Percentiles rank a stretch among this genome's conserved stretches.
Conservation (phyloP, 139 green algal species). For the Coelastrella sp. region DNA sequence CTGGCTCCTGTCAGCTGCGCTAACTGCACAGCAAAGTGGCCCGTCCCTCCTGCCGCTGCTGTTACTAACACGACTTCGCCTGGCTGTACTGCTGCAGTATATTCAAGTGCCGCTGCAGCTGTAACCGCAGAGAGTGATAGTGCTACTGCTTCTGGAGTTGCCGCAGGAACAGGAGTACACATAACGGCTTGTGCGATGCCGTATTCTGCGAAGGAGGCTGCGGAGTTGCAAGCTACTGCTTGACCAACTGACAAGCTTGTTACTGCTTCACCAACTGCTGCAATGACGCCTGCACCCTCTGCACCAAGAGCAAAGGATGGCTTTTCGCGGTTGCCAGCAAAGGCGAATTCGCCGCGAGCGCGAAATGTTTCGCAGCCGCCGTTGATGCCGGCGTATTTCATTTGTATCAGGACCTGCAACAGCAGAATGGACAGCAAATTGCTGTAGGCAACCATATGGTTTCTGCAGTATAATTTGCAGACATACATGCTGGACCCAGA, state of each 20-base stretch:
- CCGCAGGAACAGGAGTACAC: constrained; percentile 38
- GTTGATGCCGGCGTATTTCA: constrained; percentile 77
- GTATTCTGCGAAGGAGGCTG: constrained; percentile 65
- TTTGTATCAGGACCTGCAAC: constrained; percentile 65
- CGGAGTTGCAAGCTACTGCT: constrained; percentile 63
- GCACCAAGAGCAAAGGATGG: constrained; percentile 68
- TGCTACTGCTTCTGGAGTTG: constrained; percentile 55
- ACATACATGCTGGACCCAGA: no score
- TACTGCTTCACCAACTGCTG: constrained; percentile 56
- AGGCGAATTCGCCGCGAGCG: constrained; percentile 60
- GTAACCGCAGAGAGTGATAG: constrained; percentile 68
- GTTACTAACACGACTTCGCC: constrained; percentile 75
- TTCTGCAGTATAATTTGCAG: no score
- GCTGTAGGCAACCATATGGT: neutral
- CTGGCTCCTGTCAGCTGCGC: constrained; percentile 59
- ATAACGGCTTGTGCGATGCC: constrained; percentile 31
- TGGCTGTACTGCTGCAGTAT: constrained; percentile 52
- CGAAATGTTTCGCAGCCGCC: constrained; percentile 84
- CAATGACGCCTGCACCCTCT: constrained; percentile 70
- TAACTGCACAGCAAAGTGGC: constrained; percentile 80
- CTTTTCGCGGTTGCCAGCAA: constrained; percentile 51
- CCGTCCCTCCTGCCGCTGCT: constrained; percentile 75
- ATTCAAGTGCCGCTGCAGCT: constrained; percentile 64
- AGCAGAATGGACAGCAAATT: neutral
- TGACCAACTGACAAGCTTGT: constrained; percentile 54